A percentile compares a stretch with the other conserved stretches of the same genome.
Evolutionary conservation across 106 monocot species (phyloP).

Genomic region (Apostasia ramifera): DNA sequence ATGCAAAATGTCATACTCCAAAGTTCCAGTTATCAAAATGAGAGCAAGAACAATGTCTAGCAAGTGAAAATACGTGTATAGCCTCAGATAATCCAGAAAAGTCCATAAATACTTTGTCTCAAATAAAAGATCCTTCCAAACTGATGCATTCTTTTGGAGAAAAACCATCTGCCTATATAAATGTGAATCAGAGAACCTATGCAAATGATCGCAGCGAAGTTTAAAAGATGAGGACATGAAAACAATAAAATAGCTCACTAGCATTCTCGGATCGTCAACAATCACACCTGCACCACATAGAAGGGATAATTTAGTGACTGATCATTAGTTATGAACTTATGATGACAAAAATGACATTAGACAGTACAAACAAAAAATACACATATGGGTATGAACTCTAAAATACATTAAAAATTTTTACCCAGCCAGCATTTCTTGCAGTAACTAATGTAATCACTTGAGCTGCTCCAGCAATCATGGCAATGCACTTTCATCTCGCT

Average conservation of each 20-base stretch:
- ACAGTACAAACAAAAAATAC: background rate
- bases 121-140: conserved; percentile 94
- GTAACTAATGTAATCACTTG: conserved; percentile 54
- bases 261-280: conserved; percentile 90
- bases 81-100: conserved; percentile 76
- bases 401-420: conserved; percentile 9
- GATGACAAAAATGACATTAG: background rate
- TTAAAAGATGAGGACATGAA: conserved; percentile 90
- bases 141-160: conserved; percentile 54
- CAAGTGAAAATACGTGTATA: conserved; percentile 87
- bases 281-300: conserved; percentile 39
- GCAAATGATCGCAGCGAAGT: conserved; percentile 72
- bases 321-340: background rate
- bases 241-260: conserved; percentile 84
- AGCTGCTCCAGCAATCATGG: conserved; percentile 83
- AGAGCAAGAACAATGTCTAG: conserved; percentile 88
- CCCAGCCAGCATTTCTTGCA: conserved; percentile 96
- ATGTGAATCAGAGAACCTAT: conserved; percentile 56
- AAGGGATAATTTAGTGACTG: background rate
- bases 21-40: conserved; percentile 84
- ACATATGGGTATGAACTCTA: background rate
- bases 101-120: conserved; percentile 98
- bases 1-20: conserved; percentile 96
- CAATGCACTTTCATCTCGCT: conserved; percentile 33
- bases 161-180: conserved; percentile 71